Percentiles rank a stretch among this genome's conserved stretches.
phyloP scores from a whole-genome alignment of 192 early-diverging fungal species.

The Rhizophlyctis rosea region DNA sequence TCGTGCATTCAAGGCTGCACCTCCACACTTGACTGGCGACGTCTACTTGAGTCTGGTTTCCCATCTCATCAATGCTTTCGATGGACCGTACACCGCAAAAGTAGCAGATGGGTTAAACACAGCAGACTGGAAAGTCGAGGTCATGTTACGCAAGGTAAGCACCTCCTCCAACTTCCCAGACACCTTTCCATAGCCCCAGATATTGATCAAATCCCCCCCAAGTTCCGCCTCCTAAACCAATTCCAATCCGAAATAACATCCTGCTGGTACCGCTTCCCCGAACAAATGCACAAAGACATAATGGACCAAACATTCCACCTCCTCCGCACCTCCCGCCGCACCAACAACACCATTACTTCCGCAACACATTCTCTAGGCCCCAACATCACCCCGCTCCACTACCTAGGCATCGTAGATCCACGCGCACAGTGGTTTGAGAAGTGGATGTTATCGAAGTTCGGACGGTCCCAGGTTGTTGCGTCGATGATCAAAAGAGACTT shows the following conservation, averaged over 20 bases:
- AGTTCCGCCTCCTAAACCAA: conserved; percentile 54
- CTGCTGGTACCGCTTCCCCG: conserved; percentile 49
- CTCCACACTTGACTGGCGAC: conserved; percentile 49
- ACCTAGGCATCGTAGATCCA: conserved; percentile 42
- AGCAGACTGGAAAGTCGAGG: conserved; percentile 29
- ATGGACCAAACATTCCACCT: conserved; percentile 38
- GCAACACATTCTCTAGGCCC: conserved; percentile 5
- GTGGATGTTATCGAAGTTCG: conserved; percentile 47
- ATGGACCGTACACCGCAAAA: conserved; percentile 27
- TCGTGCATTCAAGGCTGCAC: conserved; percentile 43
- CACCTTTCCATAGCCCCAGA: conserved; percentile 1
- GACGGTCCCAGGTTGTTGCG: conserved; percentile 32
- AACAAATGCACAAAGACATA: conserved; percentile 39
- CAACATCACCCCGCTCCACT: conserved; percentile 36
- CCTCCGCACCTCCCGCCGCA: conserved; percentile 17
- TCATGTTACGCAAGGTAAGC: conserved; percentile 39
- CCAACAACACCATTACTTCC: conserved; percentile 11
- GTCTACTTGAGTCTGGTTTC: conserved; percentile 42
- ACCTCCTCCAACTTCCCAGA: background rate
- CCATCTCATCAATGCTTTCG: conserved; percentile 33
- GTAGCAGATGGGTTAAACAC: conserved; percentile 27
- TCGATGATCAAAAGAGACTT: conserved; percentile 29
- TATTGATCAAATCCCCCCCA: background rate
- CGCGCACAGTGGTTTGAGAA: conserved; percentile 47
- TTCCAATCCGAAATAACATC: conserved; percentile 49